Evolutionary conservation across 2,329 filamentous ascomycete species (phyloP).

Genomic region (Epichloe amarillans): DNA sequence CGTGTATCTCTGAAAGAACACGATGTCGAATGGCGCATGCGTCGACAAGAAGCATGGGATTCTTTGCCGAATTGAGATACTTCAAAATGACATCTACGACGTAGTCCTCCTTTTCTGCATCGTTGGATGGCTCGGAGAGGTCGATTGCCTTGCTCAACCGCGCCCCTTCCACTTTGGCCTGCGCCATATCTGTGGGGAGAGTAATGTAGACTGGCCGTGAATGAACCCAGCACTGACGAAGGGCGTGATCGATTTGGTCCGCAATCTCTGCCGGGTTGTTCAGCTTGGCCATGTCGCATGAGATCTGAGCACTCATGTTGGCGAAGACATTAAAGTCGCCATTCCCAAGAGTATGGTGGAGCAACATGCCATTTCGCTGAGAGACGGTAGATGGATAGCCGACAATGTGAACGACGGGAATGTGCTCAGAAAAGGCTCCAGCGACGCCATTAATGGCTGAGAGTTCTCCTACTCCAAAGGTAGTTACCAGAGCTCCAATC

Average conservation of each 20-base stretch:
- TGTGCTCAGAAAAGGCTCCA: constrained; percentile 60
- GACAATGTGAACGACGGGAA: constrained; percentile 59
- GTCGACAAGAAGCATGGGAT: constrained; percentile 69
- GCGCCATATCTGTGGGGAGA: constrained; percentile 68
- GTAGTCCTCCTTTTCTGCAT: constrained; percentile 61
- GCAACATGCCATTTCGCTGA: constrained; percentile 33
- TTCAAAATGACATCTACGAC: constrained; percentile 69
- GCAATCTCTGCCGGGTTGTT: constrained; percentile 58
- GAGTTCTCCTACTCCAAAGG: constrained; percentile 63
- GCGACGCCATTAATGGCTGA: constrained; percentile 62
- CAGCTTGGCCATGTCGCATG: constrained; percentile 57
- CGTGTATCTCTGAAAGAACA: constrained; percentile 58
- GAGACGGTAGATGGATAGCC: constrained; percentile 36
- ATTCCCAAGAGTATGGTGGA: constrained; percentile 60
- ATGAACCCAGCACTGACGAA: constrained; percentile 59
- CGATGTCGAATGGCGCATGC: constrained; percentile 70
- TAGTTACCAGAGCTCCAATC: constrained; percentile 57
- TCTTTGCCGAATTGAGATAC: constrained; percentile 58
- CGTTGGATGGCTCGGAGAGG: constrained; percentile 49
- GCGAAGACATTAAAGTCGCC: constrained; percentile 75
- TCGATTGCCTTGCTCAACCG: constrained; percentile 59
- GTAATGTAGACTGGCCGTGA: constrained; percentile 75
- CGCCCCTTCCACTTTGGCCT: constrained; percentile 61
- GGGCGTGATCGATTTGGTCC: constrained; percentile 61
- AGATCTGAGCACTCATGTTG: constrained; percentile 62